Evolutionary conservation across 305 asterid species (phyloP).

Genomic region (Fraxinus latifolia): DNA sequence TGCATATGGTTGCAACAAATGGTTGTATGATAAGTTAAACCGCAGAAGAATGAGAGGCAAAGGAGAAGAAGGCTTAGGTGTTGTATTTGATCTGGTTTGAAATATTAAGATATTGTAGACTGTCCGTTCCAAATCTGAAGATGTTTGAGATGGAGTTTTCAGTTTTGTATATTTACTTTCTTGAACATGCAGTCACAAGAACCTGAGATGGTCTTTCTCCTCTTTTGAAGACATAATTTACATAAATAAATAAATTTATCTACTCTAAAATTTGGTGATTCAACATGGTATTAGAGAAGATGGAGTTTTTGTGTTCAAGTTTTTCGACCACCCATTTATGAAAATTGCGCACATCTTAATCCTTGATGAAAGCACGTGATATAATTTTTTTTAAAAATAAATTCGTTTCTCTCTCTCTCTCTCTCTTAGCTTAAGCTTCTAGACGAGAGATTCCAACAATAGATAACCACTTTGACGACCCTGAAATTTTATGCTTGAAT

Average conservation of each 20-base stretch:
- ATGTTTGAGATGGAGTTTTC: not conserved
- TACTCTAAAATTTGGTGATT: not conserved
- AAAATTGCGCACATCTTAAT: not conserved
- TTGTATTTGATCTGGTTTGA: not conserved
- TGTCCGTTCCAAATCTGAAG: not conserved
- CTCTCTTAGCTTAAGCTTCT: not conserved
- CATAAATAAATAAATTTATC: not conserved
- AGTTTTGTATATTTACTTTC: not conserved
- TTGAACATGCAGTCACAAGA: not conserved
- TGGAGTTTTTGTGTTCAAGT: not conserved
- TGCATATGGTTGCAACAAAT: not conserved
- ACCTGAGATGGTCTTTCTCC: not conserved
- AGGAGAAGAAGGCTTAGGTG: not conserved
- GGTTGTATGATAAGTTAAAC: not conserved
- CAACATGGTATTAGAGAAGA: not conserved
- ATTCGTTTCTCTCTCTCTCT: not conserved
- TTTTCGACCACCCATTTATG: not conserved
- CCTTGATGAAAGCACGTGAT: not conserved
- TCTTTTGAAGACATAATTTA: not conserved
- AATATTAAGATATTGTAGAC: not conserved
- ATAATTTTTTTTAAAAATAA: not conserved
- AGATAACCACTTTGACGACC: not conserved
- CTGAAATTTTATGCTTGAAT: not conserved
- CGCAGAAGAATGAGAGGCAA: not conserved
- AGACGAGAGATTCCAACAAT: not conserved